Percentiles rank a stretch among this genome's conserved stretches.
Conservation (phyloP, 345 rosid species). For the Brassica incana region DNA sequence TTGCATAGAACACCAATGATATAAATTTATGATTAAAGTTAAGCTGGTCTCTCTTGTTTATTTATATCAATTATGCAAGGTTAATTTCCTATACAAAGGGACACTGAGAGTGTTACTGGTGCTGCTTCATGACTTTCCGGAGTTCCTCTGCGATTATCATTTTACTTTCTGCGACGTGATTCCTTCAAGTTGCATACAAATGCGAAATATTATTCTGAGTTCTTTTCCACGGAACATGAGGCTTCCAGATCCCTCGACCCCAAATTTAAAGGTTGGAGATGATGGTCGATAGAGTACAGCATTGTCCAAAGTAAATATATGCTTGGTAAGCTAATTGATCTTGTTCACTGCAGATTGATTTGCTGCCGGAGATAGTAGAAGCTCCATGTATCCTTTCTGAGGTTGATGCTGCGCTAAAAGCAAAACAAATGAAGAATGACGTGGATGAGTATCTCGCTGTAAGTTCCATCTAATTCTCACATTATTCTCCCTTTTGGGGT, state of each 20-base stretch:
- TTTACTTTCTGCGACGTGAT: conserved; percentile 96
- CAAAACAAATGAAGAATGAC: conserved; percentile 80
- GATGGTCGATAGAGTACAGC: conserved; percentile 34
- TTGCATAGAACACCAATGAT: background rate
- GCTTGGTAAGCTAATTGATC: conserved; percentile 15
- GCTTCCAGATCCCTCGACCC: conserved; percentile 98
- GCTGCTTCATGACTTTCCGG: conserved; percentile 97
- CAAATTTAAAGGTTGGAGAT: conserved; percentile 86
- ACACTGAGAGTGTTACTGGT: conserved; percentile 91
- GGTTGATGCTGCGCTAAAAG: conserved; percentile 85
- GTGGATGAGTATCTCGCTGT: conserved; percentile 97
- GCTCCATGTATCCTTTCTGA: conserved; percentile 88
- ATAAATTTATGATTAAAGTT: conserved; percentile 43
- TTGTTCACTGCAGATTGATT: conserved; percentile 68
- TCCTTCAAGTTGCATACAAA: conserved; percentile 98
- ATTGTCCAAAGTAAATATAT: background rate
- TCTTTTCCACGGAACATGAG: conserved; percentile 96
- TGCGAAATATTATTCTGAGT: conserved; percentile 95
- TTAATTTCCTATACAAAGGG: conserved; percentile 83
- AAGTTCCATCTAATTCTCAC: background rate
- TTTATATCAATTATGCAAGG: conserved; percentile 64
- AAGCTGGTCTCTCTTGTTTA: conserved; percentile 52
- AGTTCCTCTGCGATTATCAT: conserved; percentile 96
- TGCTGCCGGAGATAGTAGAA: conserved; percentile 85
- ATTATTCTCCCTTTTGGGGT: background rate